Conservation (phyloP, 306 rosid species). For the Prosopis cineraria region DNA sequence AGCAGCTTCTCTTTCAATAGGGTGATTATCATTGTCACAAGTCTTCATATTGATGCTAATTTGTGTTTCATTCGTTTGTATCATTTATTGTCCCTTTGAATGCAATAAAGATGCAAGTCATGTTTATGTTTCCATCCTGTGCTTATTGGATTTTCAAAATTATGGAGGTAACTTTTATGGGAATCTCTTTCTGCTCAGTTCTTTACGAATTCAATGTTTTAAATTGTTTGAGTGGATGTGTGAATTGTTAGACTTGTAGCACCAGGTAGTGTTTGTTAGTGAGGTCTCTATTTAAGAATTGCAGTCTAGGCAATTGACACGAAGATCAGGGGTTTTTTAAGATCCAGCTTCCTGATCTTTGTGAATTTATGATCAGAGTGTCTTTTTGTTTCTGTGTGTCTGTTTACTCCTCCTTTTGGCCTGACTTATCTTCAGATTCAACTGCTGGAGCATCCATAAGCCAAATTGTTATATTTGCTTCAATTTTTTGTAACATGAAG, state of each 20-base stretch:
- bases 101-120: not conserved
- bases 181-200: not conserved
- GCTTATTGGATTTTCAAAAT: not conserved
- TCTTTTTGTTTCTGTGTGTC: not conserved
- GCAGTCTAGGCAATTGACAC: not conserved
- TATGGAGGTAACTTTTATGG: not conserved
- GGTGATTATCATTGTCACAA: not conserved
- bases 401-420: not conserved
- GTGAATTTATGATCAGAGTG: not conserved
- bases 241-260: not conserved
- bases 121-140: not conserved
- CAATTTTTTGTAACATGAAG: not conserved
- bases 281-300: conserved; percentile 1
- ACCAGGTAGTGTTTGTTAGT: not conserved
- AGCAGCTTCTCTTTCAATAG: not conserved
- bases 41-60: not conserved
- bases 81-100: not conserved
- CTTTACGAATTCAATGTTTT: not conserved
- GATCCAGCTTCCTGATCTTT: not conserved
- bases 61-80: not conserved
- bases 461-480: not conserved
- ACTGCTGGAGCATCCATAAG: not conserved
- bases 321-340: not conserved
- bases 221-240: not conserved
- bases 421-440: conserved; percentile 1